These are phyloP conservation scores for Fusarium drepaniforme DNA, from an alignment of 2,329 filamentous ascomycete genomes.

Conservation along the genomic window DNA sequence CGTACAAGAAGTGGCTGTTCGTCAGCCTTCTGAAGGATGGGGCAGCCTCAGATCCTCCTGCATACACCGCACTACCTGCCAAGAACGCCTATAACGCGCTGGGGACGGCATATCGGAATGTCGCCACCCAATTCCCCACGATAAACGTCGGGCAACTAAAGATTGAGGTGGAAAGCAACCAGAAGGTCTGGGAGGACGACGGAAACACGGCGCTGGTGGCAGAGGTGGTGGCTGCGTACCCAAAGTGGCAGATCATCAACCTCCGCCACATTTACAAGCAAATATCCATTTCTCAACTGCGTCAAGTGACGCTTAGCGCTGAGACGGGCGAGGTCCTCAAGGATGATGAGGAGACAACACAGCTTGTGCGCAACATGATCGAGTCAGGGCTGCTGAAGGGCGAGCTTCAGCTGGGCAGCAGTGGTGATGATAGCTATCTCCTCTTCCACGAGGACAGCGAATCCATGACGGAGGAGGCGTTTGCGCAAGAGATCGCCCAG, in stretches of 20 bases:
- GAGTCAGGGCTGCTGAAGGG: conserved; percentile 65
- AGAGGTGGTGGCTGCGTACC: conserved; percentile 78
- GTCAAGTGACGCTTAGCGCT: conserved; percentile 64
- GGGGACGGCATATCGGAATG: conserved; percentile 76
- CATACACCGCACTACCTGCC: conserved; percentile 64
- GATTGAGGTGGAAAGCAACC: conserved; percentile 71
- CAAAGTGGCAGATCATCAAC: conserved; percentile 80
- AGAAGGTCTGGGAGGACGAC: conserved; percentile 74
- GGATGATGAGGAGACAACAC: conserved; percentile 57
- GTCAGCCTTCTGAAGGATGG: conserved; percentile 80
- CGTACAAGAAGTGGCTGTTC: conserved; percentile 92
- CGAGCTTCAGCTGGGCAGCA: conserved; percentile 59
- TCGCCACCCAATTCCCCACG: conserved; percentile 77
- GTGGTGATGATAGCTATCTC: conserved; percentile 60
- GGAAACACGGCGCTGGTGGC: conserved; percentile 78
- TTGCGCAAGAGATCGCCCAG: conserved; percentile 59
- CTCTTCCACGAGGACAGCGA: conserved; percentile 60
- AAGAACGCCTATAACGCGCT: conserved; percentile 69
- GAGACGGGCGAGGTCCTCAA: conserved; percentile 61
- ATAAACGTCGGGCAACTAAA: conserved; percentile 67
- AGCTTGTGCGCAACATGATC: conserved; percentile 68
- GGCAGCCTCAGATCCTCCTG: conserved; percentile 65
- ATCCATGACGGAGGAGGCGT: conserved; percentile 62
- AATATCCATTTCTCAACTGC: conserved; percentile 67
- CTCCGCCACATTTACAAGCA: conserved; percentile 79